Evolutionary conservation across 352 stramenopile species (phyloP), one percentile per base, ranked within the genome.

Genomic region (Phytophthora cajani): DNA sequence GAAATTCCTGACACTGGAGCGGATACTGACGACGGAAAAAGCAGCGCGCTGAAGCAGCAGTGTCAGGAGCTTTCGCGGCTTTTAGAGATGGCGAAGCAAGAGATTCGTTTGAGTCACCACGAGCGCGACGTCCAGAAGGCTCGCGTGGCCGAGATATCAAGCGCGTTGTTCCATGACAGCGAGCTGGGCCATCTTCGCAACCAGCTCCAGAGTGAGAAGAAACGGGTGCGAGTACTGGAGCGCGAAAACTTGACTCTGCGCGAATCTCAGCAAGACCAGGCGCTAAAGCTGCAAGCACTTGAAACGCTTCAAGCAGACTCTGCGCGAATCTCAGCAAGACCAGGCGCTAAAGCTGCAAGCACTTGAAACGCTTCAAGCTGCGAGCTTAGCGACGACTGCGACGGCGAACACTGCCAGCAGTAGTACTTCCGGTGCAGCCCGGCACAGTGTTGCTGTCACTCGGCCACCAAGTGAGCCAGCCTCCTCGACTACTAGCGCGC

Each of bases 1-100:
- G 54, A 61, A 14, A 49, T 49, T 3, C 14, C 42, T 17, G 54
- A 67, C 23, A n/a, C 44, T 9, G 23, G 3, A 5, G n/a, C 38
- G 19, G 55, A 51, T 9, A n/a, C 30, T 27, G 51, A 33, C 11
- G 64, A 62, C 25, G 44, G 64, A 19, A 69, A 87, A 9, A 42
- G 59, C 3, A 67, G 78, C 32, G 51, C 33, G 21, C 40, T 90
- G 5, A 79, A 79, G 14, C 69, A 79, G 5, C 81, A 88, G 44
- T 87, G 81, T 14, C 66, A 86, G 11, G 84, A 92, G 30, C 71
- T 85, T n/a, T 71, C 61, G 6, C 72, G 82, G 0, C 19, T 91
- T 10, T 58, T 92, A 5, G 84, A 92, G 38, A 89, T 92, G 81
- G 82, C 82, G 0, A 90, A 92, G 58, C 79, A 91, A 51, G 84